These are phyloP conservation scores for Phlebiopsis gigantea DNA, from an alignment of 768 basidiomycete species.

Conservation along the genomic window DNA sequence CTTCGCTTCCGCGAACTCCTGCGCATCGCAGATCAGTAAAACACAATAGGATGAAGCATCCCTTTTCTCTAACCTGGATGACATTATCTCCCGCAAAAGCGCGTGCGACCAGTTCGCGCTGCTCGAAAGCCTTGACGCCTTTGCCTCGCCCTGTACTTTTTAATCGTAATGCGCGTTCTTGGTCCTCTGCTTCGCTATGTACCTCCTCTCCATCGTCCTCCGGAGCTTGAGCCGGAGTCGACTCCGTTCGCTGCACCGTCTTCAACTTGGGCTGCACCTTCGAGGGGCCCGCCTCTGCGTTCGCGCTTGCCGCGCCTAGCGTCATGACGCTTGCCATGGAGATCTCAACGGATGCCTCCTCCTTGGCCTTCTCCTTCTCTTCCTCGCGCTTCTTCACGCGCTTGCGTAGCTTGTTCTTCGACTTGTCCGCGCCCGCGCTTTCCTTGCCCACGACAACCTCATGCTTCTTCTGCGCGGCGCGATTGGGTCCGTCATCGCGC, in stretches of 20 bases:
- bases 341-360: conserved; percentile 81
- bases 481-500: conserved; percentile 23
- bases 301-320: conserved; percentile 5
- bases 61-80: conserved; percentile 59
- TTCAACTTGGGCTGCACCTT: conserved; percentile 15
- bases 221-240: conserved; percentile 14
- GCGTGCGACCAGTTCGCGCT: conserved; percentile 86
- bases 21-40: conserved; percentile 32
- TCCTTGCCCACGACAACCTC: conserved; percentile 66
- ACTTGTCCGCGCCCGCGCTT: conserved; percentile 55
- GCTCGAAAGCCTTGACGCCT: conserved; percentile 68
- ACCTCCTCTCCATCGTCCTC: conserved; percentile 45
- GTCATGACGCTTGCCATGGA: conserved; percentile 47
- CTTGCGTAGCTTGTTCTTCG: conserved; percentile 73
- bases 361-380: conserved; percentile 52
- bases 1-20: conserved; percentile 80
- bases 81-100: conserved; percentile 99
- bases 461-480: conserved; percentile 66
- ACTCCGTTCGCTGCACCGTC: conserved; percentile 2
- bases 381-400: conserved; percentile 48
- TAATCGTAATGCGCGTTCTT: conserved; percentile 42
- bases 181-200: conserved; percentile 67
- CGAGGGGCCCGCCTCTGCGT: conserved; percentile 13
- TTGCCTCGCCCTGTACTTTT: conserved; percentile 39
- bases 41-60: neutral